Base-by-base conservation (phyloP, 331 rosid genomes). In the Malus hybrid region DNA sequence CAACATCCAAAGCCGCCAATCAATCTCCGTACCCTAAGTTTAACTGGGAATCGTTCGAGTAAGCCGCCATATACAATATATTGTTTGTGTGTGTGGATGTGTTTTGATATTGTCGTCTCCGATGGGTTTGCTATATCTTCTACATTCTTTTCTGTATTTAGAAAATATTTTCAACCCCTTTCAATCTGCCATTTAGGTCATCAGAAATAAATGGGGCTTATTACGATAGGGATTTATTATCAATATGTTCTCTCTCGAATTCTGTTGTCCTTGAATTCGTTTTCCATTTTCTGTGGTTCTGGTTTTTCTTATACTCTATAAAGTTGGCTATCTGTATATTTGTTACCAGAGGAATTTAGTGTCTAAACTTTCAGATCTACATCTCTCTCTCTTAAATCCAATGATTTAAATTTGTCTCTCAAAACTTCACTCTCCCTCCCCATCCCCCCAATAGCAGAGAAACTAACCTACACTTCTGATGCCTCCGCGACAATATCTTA, bases 101-200 rank as follows among this genome's bases (percentile, higher is more conserved):
- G 83, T 81, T 89, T 84, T 86, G 87, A 75, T 81, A 79, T 84
- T 85, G 84, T 82, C 76, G 84, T 81, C 78, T 81, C 84, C 82
- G 78, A 66, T 78, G 81, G 77, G 90, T 80, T 87, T 93, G 91
- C 70, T 63, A 1, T 71, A 79, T 81, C 87, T 77, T 76, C 63
- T 84, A 70, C 84, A 91, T 89, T 93, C 89, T 88, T 93, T 91
- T 79, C 82, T 93, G 96, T 93, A 93, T 83, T 86, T 91, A 87
- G 91, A 88, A 89, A 78, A 87, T 77, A 80, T 79, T 70, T 75
- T 74, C 32, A 20, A 20, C 78, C 80, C 72, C 83, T 74, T 84
- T n/a, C 84, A 74, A 70, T 82, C 68, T 86, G 90, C 81, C 79
- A 78, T 78, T 83, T 81, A 73, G 80, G 70, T 84, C 74, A 70